Evolutionary conservation across 495 filamentous ascomycete genomes (phyloP).

Genomic region (Jackrogersella minutella): DNA sequence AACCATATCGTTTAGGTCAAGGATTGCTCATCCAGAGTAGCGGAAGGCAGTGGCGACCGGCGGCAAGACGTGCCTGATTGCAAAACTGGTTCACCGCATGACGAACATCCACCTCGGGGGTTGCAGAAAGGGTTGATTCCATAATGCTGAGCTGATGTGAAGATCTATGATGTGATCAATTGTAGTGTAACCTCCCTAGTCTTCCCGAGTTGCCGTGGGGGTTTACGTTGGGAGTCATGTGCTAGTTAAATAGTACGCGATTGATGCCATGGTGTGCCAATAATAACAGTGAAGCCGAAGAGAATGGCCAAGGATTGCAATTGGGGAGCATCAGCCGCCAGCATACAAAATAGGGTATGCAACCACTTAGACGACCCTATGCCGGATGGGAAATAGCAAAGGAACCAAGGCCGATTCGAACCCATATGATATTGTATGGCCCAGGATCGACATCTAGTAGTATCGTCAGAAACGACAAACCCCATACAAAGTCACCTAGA

Average conservation of each 20-base stretch:
- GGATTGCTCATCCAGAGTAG: constrained; percentile 12
- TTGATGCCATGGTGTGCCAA: constrained; percentile 26
- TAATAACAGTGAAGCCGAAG: constrained; percentile 40
- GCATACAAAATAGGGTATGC: constrained; percentile 16
- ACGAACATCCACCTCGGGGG: constrained; percentile 22
- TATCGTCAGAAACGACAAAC: constrained; percentile 73
- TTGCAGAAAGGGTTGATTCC: constrained; percentile 8
- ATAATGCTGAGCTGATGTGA: constrained; percentile 22
- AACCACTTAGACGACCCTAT: constrained; percentile 39
- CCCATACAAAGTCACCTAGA: constrained; percentile 65
- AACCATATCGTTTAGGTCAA: neutral
- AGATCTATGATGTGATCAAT: constrained; percentile 16
- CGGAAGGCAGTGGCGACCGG: constrained; percentile 20
- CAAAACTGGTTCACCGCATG: constrained; percentile 27
- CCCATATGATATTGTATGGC: constrained; percentile 70
- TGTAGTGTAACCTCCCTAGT: constrained; percentile 29
- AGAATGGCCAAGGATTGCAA: constrained; percentile 29
- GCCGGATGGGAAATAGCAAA: constrained; percentile 58
- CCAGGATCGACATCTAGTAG: constrained; percentile 71
- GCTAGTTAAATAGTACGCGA: constrained; percentile 12
- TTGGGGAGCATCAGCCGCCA: constrained; percentile 35
- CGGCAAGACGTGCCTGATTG: constrained; percentile 36
- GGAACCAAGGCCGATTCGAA: constrained; percentile 71
- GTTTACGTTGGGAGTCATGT: constrained; percentile 15
- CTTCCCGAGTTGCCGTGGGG: constrained; percentile 37